Percentiles rank a stretch among this genome's conserved stretches.
Evolutionary conservation across 2,329 filamentous ascomycete species (phyloP).

Genomic region (Arthrinium puccinioides): DNA sequence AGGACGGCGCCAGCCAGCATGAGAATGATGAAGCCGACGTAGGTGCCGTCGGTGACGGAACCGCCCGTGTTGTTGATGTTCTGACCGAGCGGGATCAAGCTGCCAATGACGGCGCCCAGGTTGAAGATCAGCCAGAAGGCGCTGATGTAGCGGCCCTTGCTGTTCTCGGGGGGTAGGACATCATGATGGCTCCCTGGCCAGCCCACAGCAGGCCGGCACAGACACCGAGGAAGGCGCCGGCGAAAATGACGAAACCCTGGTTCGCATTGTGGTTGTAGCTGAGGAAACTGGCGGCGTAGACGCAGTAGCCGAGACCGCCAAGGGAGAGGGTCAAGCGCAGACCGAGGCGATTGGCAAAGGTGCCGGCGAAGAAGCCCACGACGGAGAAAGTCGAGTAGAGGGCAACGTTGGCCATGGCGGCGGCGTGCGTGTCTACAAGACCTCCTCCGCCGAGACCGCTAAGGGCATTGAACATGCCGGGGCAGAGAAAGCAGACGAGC

Average conservation of each 20-base stretch:
- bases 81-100: conserved; percentile 65
- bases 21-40: conserved; percentile 68
- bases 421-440: conserved; percentile 44
- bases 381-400: conserved; percentile 46
- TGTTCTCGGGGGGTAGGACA: conserved; percentile 78
- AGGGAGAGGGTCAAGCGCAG: conserved; percentile 61
- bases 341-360: conserved; percentile 70
- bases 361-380: conserved; percentile 65
- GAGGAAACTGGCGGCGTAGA: conserved; percentile 67
- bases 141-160: conserved; percentile 83
- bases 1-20: conserved; percentile 59
- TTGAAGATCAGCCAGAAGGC: conserved; percentile 97
- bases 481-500: conserved; percentile 64
- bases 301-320: conserved; percentile 69
- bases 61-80: conserved; percentile 52
- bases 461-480: conserved; percentile 66
- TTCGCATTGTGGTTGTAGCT: conserved; percentile 62
- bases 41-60: conserved; percentile 59
- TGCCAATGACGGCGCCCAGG: conserved; percentile 79
- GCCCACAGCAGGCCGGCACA: conserved; percentile 78
- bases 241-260: conserved; percentile 66
- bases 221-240: conserved; percentile 68
- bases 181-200: conserved; percentile 80
- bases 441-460: conserved; percentile 59
- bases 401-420: conserved; percentile 51